Conservation (phyloP, 768 basidiomycete genomes). For the Panaeolus cyanescens region DNA sequence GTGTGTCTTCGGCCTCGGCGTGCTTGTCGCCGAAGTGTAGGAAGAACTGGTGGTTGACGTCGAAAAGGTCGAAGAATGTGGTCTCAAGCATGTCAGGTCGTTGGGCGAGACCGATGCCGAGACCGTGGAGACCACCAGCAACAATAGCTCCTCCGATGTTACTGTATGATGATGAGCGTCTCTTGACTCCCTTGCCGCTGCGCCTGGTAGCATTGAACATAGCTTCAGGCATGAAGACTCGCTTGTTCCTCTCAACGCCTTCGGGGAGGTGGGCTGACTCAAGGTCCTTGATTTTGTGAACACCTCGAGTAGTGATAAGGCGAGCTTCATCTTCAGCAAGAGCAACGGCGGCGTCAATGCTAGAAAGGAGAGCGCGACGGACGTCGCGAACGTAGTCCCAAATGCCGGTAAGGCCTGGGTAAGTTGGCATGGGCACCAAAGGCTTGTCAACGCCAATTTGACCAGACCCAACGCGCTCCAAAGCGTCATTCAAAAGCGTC, state of each 20-base stretch:
- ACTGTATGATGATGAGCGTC: slow-evolving; percentile 35
- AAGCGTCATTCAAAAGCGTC: slow-evolving; percentile 64
- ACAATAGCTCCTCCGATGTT: slow-evolving; percentile 54
- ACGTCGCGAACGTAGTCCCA: slow-evolving; percentile 90
- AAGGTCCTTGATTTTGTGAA: slow-evolving; percentile 64
- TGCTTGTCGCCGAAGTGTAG: slow-evolving; percentile 63
- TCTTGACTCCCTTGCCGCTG: slow-evolving; percentile 41
- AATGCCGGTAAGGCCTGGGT: slow-evolving; percentile 79
- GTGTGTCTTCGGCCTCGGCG: slow-evolving; percentile 34
- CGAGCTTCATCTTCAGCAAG: slow-evolving; percentile 86
- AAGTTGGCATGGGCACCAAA: slow-evolving; percentile 63
- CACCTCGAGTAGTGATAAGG: slow-evolving; percentile 59
- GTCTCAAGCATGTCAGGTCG: slow-evolving; percentile 80
- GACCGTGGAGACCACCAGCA: slow-evolving; percentile 76
- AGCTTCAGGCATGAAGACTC: slow-evolving; percentile 95
- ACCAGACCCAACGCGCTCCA: slow-evolving; percentile 79
- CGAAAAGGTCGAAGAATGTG: slow-evolving; percentile 82
- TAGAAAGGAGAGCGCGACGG: slow-evolving; percentile 71
- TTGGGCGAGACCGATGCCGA: slow-evolving; percentile 81
- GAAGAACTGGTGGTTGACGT: slow-evolving; percentile 79
- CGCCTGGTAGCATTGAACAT: slow-evolving; percentile 79
- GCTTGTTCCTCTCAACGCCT: slow-evolving; percentile 76
- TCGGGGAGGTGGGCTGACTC: slow-evolving; percentile 79
- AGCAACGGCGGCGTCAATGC: slow-evolving; percentile 78
- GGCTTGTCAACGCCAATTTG: slow-evolving; percentile 59